Evolutionary conservation across 139 green algal species (phyloP).

Genomic region (Desmodesmus armatus): DNA sequence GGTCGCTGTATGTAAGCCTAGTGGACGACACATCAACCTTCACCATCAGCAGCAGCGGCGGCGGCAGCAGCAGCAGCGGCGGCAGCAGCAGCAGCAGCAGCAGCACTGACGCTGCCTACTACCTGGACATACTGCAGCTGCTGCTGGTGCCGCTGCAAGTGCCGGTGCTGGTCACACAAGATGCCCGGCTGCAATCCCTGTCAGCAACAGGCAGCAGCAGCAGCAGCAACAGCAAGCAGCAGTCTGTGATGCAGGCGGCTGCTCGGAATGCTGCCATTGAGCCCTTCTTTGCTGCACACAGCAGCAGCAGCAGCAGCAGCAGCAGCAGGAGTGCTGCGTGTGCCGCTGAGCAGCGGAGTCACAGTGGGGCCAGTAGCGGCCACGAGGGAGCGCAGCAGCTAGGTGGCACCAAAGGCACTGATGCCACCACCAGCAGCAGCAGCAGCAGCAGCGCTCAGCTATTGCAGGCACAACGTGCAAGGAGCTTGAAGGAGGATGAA

Average conservation of each 20-base stretch:
- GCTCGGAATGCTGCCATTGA: constrained; percentile 19
- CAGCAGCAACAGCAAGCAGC: not conserved
- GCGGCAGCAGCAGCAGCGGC: not conserved
- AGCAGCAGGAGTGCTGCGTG: not conserved
- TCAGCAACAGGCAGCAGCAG: not conserved
- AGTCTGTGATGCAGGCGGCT: not conserved
- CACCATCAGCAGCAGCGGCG: not conserved
- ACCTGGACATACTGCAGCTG: constrained; percentile 37
- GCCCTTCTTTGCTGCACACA: not conserved
- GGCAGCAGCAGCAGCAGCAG: not conserved
- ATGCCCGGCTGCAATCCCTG: not conserved
- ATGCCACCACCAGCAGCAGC: not conserved
- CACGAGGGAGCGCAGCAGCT: too few species aligned
- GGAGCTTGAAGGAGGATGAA: not conserved
- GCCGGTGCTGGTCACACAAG: not conserved
- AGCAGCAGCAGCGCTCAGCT: constrained; percentile 7
- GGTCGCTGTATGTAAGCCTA: not conserved
- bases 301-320: constrained; percentile 9
- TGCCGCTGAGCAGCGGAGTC: too few species aligned
- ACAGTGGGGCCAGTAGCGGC: not conserved
- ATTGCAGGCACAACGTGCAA: not conserved
- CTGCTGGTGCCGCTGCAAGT: constrained; percentile 36
- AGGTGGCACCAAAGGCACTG: not conserved
- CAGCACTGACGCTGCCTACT: not conserved
- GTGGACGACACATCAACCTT: constrained; percentile 16